These are phyloP conservation scores for Euphorbia lathyris DNA, from an alignment of 345 rosid species.

Conservation along the genomic window DNA sequence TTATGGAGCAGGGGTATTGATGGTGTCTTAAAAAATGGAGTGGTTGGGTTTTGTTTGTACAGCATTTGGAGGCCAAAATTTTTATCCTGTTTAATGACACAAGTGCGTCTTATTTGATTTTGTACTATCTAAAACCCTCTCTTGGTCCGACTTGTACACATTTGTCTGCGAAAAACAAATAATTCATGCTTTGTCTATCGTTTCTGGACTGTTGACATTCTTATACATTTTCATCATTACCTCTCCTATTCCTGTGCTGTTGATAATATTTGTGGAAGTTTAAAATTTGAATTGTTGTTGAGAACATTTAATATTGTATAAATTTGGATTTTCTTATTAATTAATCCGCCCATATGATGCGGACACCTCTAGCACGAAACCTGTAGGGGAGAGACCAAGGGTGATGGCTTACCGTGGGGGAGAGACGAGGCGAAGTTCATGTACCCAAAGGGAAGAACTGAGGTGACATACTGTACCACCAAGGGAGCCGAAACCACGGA, in stretches of 20 bases:
- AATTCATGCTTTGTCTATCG: not conserved
- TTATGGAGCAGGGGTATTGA: slow-evolving; percentile 15
- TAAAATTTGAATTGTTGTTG: not conserved
- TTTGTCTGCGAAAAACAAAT: not conserved
- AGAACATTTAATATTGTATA: not conserved
- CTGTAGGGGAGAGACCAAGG: too few relatives aligned
- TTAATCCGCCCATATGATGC: not conserved
- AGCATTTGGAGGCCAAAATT: slow-evolving; percentile 3
- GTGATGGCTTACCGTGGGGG: too few relatives aligned
- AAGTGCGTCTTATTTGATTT: not conserved
- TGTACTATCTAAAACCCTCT: not conserved
- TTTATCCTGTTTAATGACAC: not conserved
- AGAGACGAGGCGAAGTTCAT: too few relatives aligned
- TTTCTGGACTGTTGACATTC: not conserved
- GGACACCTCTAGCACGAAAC: too few relatives aligned
- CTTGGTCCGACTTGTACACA: not conserved
- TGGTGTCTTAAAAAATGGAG: slow-evolving; percentile 10
- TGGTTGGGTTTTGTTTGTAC: slow-evolving; percentile 1
- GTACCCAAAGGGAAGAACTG: too few relatives aligned
- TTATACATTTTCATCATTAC: not conserved
- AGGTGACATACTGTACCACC: too few relatives aligned
- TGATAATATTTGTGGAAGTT: not conserved
- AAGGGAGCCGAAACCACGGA: too few relatives aligned
- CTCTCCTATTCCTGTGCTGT: not conserved
- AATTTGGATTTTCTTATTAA: not conserved